Conservation (phyloP, 495 filamentous ascomycete genomes). For the Aspergillus nanangensis region DNA sequence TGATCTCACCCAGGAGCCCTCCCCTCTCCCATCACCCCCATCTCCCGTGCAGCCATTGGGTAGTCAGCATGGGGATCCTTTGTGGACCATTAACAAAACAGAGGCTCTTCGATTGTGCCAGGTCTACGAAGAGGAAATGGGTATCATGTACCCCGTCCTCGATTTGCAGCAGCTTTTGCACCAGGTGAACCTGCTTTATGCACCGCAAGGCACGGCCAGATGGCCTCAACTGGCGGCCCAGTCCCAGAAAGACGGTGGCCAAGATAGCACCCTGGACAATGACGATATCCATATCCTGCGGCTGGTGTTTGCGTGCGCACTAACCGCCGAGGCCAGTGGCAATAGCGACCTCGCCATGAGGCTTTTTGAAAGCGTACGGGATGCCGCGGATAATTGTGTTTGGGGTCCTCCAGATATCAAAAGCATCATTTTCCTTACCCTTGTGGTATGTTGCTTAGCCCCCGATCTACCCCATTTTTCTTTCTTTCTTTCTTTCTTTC, state of each 20-base stretch:
- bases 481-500: neutral
- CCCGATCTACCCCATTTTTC: no score
- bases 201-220: conserved; percentile 47
- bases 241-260: conserved; percentile 7
- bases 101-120: conserved; percentile 71
- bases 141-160: conserved; percentile 81
- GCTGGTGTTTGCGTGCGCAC: conserved; percentile 67
- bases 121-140: conserved; percentile 80
- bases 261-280: conserved; percentile 38
- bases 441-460: conserved; percentile 56
- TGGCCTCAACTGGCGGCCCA: conserved; percentile 1
- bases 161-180: conserved; percentile 57
- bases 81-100: conserved; percentile 69
- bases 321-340: conserved; percentile 70
- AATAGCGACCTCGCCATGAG: conserved; percentile 64
- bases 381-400: conserved; percentile 59
- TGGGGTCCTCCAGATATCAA: conserved; percentile 61
- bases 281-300: conserved; percentile 67
- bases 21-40: conserved; percentile 47
- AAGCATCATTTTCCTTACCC: conserved; percentile 61
- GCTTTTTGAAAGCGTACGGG: conserved; percentile 68
- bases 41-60: conserved; percentile 35
- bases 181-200: conserved; percentile 57
- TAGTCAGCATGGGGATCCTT: conserved; percentile 53
- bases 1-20: conserved; percentile 39